Percentiles rank a stretch among this genome's conserved stretches.
Evolutionary conservation across 768 basidiomycete genomes (phyloP).

Genomic region (Lanmaoa pseudosensibilis): DNA sequence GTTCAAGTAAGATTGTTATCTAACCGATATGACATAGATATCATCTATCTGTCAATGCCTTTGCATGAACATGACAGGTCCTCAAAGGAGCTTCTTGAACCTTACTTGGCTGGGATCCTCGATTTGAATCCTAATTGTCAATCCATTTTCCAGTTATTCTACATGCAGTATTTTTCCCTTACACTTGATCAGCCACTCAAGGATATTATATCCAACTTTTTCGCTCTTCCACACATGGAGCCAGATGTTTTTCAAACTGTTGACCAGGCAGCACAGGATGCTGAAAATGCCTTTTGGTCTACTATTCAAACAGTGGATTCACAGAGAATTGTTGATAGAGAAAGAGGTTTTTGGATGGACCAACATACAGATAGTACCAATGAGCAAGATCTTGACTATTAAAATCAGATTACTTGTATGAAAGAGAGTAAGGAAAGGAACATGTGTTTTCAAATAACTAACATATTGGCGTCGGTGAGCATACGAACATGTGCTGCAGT

Average conservation of each 20-base stretch:
- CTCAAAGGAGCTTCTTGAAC: slow-evolving; percentile 43
- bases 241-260: slow-evolving; percentile 49
- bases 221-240: slow-evolving; percentile 27
- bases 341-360: slow-evolving; percentile 12
- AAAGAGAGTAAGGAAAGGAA: too few species aligned
- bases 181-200: background rate
- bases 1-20: background rate
- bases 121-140: slow-evolving; percentile 18
- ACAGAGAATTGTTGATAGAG: background rate
- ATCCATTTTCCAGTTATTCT: slow-evolving; percentile 53
- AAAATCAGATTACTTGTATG: background rate
- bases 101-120: slow-evolving; percentile 57
- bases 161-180: slow-evolving; percentile 43
- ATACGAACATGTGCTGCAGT: too few species aligned
- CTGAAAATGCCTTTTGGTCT: slow-evolving; percentile 58
- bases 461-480: too few species aligned
- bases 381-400: background rate
- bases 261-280: slow-evolving; percentile 56
- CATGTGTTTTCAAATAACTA: too few species aligned
- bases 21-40: slow-evolving; percentile 40
- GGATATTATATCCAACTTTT: slow-evolving; percentile 5
- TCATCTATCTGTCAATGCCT: slow-evolving; percentile 59
- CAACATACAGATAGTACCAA: background rate
- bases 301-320: background rate
- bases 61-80: slow-evolving; percentile 28